A percentile compares a stretch with the other conserved stretches of the same genome.
Evolutionary conservation across 1,284 basidiomycete genomes (phyloP).

Genomic region (Lentinus polychrous): DNA sequence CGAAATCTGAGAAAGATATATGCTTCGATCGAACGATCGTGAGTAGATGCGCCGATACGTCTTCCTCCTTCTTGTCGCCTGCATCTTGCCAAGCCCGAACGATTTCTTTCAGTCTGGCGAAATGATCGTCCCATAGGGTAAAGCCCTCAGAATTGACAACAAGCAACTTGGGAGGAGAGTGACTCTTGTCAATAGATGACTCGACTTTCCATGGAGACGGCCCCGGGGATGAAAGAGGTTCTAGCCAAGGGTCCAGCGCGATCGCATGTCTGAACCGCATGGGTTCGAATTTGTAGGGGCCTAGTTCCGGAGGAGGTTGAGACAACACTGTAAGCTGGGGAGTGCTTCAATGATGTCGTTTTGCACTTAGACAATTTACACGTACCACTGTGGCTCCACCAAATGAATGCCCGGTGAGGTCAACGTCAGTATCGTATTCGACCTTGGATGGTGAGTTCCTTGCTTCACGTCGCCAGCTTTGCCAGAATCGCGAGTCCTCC

Average conservation of each 20-base stretch:
- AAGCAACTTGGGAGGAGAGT: slow-evolving; percentile 34
- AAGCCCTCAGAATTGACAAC: slow-evolving; percentile 72
- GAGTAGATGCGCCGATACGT: neutral
- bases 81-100: slow-evolving; percentile 43
- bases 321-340: slow-evolving; percentile 49
- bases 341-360: slow-evolving; percentile 1
- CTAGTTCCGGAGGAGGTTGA: slow-evolving; percentile 30
- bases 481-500: slow-evolving; percentile 14
- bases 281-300: slow-evolving; percentile 20
- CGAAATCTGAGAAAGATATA: slow-evolving; percentile 54
- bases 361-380: slow-evolving; percentile 15
- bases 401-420: slow-evolving; percentile 69
- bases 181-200: slow-evolving; percentile 10
- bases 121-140: slow-evolving; percentile 70
- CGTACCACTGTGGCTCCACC: slow-evolving; percentile 69
- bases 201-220: slow-evolving; percentile 27
- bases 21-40: slow-evolving; percentile 39
- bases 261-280: slow-evolving; percentile 52
- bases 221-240: slow-evolving; percentile 57
- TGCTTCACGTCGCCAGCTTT: slow-evolving; percentile 14
- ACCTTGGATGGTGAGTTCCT: slow-evolving; percentile 18
- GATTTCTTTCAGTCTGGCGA: slow-evolving; percentile 45
- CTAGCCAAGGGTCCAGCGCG: slow-evolving; percentile 74
- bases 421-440: slow-evolving; percentile 36
- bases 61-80: neutral